Evolutionary conservation across 768 basidiomycete genomes (phyloP), one percentile per base, ranked within the genome.

Genomic region (Pholiota molesta): DNA sequence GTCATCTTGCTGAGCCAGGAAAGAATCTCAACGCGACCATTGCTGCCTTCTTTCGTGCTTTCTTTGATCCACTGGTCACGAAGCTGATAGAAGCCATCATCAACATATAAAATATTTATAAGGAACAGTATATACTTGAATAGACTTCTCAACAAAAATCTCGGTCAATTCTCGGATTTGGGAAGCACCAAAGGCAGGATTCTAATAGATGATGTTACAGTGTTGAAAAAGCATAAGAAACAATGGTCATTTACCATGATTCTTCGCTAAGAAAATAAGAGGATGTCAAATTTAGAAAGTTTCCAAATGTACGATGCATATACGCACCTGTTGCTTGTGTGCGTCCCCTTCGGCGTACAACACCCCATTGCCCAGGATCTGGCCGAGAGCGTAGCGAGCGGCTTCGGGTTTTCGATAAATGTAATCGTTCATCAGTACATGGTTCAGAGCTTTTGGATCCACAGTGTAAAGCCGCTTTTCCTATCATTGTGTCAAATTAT

Each of bases 1-100:
- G 91, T 92, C 53, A 83, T 83, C 58, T 83, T 84, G 44, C 84
- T 86, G 2, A 93, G 76, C 84, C 87, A 91, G 2, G 78, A 75
- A 39, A 89, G 75, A 2, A 87, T 83, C 39, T 95, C 87, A 33
- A 92, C 76, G 8, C 73, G 74, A 5, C 63, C 72, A 1, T 47
- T 62, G 39, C 55, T 68, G 13, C 68, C 70, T 54, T 76, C 63
- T 28, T 72, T 72, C n/a, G 66, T 57, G n/a, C 77, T 73, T 64
- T 83, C 76, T 1, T 66, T 47, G 0, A 64, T 65, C 83, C 79
- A 83, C 45, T 81, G 63, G 60, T 86, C 84, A 52, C 84, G 78
- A 23, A 87, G 75, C 82, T 85, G 19, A n/a, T 39, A 35, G 16
- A 8, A 23, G 23, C 45, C 8, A 5, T 11, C 53, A 39, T 17